Conservation (phyloP, 768 basidiomycete genomes). For the Termitomyces sp. region DNA sequence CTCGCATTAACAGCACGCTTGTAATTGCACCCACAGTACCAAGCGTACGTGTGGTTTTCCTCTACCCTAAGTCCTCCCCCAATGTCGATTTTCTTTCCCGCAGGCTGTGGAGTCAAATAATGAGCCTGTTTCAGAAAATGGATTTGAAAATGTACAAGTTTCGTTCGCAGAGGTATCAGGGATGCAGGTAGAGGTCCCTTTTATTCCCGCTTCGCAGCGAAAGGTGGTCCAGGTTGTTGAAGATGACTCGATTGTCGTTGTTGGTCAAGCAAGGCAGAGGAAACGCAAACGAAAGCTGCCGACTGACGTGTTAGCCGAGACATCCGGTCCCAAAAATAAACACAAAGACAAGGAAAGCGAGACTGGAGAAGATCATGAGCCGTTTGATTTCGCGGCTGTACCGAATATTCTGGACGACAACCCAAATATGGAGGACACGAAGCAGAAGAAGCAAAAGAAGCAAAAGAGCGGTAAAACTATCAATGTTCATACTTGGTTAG, state of each 20-base stretch:
- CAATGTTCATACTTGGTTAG: neutral
- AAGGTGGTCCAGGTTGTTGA: conserved; percentile 25
- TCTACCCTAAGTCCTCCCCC: neutral
- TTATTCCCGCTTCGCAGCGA: conserved; percentile 64
- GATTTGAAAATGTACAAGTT: conserved; percentile 5
- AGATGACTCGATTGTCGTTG: conserved; percentile 65
- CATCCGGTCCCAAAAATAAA: conserved; percentile 9
- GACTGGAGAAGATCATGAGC: conserved; percentile 25
- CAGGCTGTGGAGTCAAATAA: conserved; percentile 1
- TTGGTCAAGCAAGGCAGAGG: conserved; percentile 58
- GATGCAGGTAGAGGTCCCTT: conserved; percentile 69
- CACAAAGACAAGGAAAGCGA: conserved; percentile 16
- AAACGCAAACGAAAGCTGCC: conserved; percentile 53
- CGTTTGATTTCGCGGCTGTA: conserved; percentile 64
- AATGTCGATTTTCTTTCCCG: neutral
- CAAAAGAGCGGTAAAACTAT: conserved; percentile 26
- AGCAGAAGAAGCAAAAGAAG: conserved; percentile 47
- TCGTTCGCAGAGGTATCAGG: conserved; percentile 24
- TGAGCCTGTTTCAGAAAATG: conserved; percentile 8
- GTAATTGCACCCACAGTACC: conserved; percentile 52
- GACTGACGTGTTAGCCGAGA: conserved; percentile 14
- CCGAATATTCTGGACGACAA: conserved; percentile 70
- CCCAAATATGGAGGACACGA: conserved; percentile 32
- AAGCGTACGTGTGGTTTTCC: conserved; percentile 23
- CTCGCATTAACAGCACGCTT: conserved; percentile 63